Base-by-base conservation (phyloP, 192 early-diverging fungal genomes). In the Spizellomyces sp. region DNA sequence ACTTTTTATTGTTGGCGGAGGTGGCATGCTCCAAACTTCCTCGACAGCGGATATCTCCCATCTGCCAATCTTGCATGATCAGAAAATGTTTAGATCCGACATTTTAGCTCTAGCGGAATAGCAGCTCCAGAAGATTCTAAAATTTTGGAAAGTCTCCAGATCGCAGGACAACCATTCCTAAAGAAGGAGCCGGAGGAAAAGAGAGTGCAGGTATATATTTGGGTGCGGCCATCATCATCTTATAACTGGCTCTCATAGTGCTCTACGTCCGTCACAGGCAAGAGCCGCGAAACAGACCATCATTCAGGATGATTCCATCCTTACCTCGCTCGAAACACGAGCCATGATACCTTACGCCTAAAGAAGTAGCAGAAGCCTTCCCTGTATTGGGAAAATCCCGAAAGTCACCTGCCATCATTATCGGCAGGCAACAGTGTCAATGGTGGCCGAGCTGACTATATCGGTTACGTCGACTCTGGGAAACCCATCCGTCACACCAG, bases 381-480 rank as follows among this genome's bases (percentile, higher is more conserved):
- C 15, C 52, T n/a, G 15, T 54, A 54, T 54, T 17, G 52, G 19
- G 19, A 14, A 54, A 14, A 54, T 54, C 52, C 3, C 14, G 54
- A 22, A 56, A 4, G 7, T 56, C 54, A 22, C 54, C 54, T 6
- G 54, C 54, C 54, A 7, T 56, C 22, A 56, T 56, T 22, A 56
- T 56, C 6, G n/a, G 54, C n/a, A 22, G 54, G n/a, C 7, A 56
- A 56, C 54, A 56, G 54, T 56, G 5, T 56, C 7, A 56, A 56
- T 56, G 54, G 5, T 56, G 5, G 4, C 7, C 54, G 22, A 22
- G n/a, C 54, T 22, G 54, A 56, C 5, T 56, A 54, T 17, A 54
- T 54, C 54, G 54, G 54, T 56, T 56, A 56, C 54, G n/a, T 56
- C n/a, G 54, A 56, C 15, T 56, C 54, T 22, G 54, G 54, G 7